Percentiles rank a stretch among this genome's conserved stretches.
phyloP scores from a whole-genome alignment of 495 filamentous ascomycete genomes.

The Hypomontagnella monticulosa region DNA sequence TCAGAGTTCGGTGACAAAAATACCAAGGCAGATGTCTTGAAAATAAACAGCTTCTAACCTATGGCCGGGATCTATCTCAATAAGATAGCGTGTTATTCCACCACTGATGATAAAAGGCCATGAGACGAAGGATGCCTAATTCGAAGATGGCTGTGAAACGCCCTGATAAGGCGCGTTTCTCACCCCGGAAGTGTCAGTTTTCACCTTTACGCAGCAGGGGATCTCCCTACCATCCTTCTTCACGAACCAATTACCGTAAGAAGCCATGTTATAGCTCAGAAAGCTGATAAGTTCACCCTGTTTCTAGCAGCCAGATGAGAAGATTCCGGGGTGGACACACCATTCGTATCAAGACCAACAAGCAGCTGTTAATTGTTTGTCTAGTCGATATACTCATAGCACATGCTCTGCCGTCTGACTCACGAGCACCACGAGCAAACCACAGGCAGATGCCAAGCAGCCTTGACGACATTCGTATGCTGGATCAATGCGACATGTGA shows the following conservation, averaged over 20 bases:
- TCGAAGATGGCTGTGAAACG: too few species aligned
- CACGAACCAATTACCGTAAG: slow-evolving; percentile 5
- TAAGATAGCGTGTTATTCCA: too few species aligned
- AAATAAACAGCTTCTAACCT: too few species aligned
- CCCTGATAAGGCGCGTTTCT: background rate
- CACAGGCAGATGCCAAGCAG: slow-evolving; percentile 28
- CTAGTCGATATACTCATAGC: background rate
- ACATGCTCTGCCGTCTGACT: slow-evolving; percentile 25
- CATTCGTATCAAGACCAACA: slow-evolving; percentile 1
- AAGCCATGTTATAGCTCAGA: background rate
- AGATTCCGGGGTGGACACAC: background rate
- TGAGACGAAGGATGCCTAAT: slow-evolving; percentile 16
- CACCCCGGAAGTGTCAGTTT: slow-evolving; percentile 16
- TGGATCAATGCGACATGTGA: slow-evolving; percentile 6
- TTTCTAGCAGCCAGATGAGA: background rate
- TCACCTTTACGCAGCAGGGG: slow-evolving; percentile 8
- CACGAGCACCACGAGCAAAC: slow-evolving; percentile 11
- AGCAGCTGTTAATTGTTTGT: background rate
- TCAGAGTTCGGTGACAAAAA: background rate
- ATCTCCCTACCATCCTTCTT: background rate
- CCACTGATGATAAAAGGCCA: background rate
- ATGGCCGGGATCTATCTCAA: too few species aligned
- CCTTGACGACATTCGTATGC: slow-evolving; percentile 6
- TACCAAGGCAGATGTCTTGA: background rate
- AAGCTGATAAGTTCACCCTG: slow-evolving; percentile 3